Conservation (phyloP, 2,329 filamentous ascomycete genomes). For the Alternaria triticimaculans region DNA sequence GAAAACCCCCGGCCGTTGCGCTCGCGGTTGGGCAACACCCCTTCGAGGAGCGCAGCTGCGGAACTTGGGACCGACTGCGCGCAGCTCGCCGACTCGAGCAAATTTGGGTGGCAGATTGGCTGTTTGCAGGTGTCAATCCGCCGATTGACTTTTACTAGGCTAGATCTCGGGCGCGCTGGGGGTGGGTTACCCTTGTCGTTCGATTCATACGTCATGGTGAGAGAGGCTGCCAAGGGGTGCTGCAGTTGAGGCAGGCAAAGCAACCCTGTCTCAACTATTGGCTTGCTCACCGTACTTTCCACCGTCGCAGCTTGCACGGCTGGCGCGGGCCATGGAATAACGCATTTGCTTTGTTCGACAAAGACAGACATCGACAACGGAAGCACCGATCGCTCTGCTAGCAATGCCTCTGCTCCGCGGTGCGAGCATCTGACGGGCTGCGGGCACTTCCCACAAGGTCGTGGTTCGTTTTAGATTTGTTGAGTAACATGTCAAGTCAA, state of each 20-base stretch:
- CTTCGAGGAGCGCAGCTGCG: neutral
- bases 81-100: neutral
- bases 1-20: conserved; percentile 1
- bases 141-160: conserved; percentile 13
- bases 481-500: conserved; percentile 20
- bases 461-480: conserved; percentile 4
- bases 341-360: conserved; percentile 3
- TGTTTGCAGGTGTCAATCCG: conserved; percentile 8
- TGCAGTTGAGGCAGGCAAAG: conserved; percentile 15
- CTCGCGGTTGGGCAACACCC: neutral
- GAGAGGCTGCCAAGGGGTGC: conserved; percentile 16
- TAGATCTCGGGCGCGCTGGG: conserved; percentile 4
- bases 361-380: neutral
- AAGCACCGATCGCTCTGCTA: neutral
- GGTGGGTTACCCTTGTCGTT: conserved; percentile 11
- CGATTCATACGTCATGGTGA: conserved; percentile 22
- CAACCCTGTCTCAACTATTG: conserved; percentile 17
- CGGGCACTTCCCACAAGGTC: neutral
- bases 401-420: neutral
- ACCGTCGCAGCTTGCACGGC: neutral
- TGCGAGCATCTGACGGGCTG: neutral
- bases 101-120: neutral
- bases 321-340: conserved; percentile 1
- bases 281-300: conserved; percentile 28
- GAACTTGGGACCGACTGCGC: neutral